Percentiles rank a stretch among this genome's conserved stretches.
Evolutionary conservation across 2,329 filamentous ascomycete genomes (phyloP).

Genomic region (Botrytis porri): DNA sequence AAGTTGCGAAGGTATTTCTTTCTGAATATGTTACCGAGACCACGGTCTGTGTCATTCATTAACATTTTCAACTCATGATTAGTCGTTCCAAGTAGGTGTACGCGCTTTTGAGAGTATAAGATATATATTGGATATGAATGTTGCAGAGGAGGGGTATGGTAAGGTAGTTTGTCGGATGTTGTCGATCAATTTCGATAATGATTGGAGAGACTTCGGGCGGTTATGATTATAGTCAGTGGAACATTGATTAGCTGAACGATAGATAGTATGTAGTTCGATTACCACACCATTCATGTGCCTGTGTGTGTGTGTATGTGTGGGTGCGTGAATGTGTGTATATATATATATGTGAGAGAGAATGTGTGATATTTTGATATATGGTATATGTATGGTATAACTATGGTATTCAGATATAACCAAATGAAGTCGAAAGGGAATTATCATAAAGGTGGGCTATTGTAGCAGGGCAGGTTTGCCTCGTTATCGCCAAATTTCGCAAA

Average conservation of each 20-base stretch:
- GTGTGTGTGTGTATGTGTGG: background rate
- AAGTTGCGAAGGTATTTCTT: constrained; percentile 15
- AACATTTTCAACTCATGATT: constrained; percentile 23
- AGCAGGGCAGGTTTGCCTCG: constrained; percentile 3
- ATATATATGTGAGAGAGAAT: background rate
- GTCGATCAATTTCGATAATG: constrained; percentile 16
- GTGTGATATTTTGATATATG: background rate
- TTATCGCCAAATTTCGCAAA: constrained; percentile 9
- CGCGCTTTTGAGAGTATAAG: constrained; percentile 9
- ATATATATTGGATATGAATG: background rate
- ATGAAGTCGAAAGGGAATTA: background rate
- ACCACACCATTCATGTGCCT: background rate
- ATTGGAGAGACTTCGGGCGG: constrained; percentile 16
- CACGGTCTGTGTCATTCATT: constrained; percentile 21
- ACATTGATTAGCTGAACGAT: constrained; percentile 16
- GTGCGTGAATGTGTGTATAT: background rate
- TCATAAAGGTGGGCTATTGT: background rate
- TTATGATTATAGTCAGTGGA: constrained; percentile 20
- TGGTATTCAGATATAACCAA: background rate
- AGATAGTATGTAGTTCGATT: background rate
- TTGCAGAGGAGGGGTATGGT: constrained; percentile 16
- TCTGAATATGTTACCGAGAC: constrained; percentile 19
- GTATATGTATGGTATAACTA: background rate
- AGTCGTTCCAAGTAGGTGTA: constrained; percentile 5
- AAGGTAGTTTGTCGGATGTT: constrained; percentile 8